Conservation (phyloP, 345 rosid species). For the Rhodamnia argentea region DNA sequence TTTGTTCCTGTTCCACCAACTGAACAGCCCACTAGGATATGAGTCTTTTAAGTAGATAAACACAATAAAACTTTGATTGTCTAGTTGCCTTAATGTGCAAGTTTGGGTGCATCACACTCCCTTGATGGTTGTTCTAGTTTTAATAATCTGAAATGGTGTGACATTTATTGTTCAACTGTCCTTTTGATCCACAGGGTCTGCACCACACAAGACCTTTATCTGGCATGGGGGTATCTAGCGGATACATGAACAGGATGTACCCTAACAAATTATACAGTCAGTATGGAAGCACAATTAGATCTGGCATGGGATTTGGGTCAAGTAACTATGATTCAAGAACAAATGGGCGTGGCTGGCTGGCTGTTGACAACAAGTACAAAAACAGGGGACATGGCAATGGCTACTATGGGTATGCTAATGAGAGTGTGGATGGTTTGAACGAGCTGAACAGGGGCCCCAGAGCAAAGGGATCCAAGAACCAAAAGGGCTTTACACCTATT, state of each 20-base stretch:
- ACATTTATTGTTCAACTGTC: not conserved
- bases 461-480: constrained; percentile 61
- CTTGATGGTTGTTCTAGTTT: not conserved
- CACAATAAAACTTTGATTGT: not conserved
- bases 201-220: constrained; percentile 43
- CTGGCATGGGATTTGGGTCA: constrained; percentile 64
- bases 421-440: constrained; percentile 61
- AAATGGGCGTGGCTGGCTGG: constrained; percentile 56
- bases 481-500: constrained; percentile 34
- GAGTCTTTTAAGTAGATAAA: not conserved
- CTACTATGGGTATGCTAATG: constrained; percentile 50
- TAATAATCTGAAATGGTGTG: not conserved
- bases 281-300: constrained; percentile 48
- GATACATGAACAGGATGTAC: constrained; percentile 51
- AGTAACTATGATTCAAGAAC: constrained; percentile 57
- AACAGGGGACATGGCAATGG: constrained; percentile 62
- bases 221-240: constrained; percentile 48
- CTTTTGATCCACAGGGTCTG: constrained; percentile 27
- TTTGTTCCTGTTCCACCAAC: not conserved
- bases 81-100: not conserved
- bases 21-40: not conserved
- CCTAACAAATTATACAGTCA: constrained; percentile 60
- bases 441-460: constrained; percentile 93
- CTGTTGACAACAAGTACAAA: constrained; percentile 53
- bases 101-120: not conserved